Evolutionary conservation across 2,329 filamentous ascomycete genomes (phyloP), one percentile per base, ranked within the genome.

Genomic region (Aspergillus quadricinctus): DNA sequence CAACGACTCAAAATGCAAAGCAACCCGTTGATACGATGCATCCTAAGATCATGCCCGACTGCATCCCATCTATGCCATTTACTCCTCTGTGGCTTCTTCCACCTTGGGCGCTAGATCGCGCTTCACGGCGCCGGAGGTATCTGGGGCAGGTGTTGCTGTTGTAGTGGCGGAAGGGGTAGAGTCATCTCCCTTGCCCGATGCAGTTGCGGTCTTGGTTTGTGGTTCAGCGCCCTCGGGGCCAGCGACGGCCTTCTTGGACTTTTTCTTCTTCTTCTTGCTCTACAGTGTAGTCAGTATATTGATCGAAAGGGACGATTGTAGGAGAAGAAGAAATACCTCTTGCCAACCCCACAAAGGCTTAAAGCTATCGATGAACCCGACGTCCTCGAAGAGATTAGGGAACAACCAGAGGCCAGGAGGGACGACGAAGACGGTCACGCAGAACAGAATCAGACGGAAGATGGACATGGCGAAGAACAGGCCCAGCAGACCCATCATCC

Each of bases 381-480:
- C 94, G 71, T 99, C 94, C 74, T 99, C 94, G 80, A 97, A 99
- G 21, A 99, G 79, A 71, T 99, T 99, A 50, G 94, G 94, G 77
- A 93, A 99, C 48, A 99, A 82, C 94, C 94, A 99, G n/a, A 99
- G 81, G 67, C 94, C 94, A 2, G 94, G 94, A 3, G 92, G 80
- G 0, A 85, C 81, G 17, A 83, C 81, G 70, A 97, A 96, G 76
- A 96, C 92, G 23, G 94, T 97, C 72, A 96, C 77, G 71, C 90
- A 88, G 80, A 99, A 99, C 28, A 99, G 81, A 59, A 99, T 96
- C 55, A 97, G 83, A 58, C 94, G 87, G 83, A 99, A 92, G 69
- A 99, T 96, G 5, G 93, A 89, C 94, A 99, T 97, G 69, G 86
- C 85, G 75, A 99, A 97, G 85, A 99, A 99, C 50, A 96, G 78